Conservation (phyloP, 2,329 filamentous ascomycete species). For the Fusarium beomiforme region DNA sequence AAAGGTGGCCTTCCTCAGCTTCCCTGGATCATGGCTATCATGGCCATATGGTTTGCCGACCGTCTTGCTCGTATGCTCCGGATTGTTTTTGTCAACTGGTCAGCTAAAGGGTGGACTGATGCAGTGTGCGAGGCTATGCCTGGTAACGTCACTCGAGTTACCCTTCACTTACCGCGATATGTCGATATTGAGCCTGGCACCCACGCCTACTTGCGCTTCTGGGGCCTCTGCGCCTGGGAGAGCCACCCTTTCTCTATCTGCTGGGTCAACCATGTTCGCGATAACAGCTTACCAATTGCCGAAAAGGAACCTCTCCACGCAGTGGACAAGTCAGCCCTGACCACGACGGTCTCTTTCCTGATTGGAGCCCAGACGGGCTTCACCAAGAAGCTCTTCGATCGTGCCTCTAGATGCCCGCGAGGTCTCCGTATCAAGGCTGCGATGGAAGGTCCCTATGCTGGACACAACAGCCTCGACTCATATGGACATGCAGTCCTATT, state of each 20-base stretch:
- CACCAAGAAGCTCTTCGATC: constrained; percentile 82
- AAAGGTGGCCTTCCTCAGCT: constrained; percentile 75
- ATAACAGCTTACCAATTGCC: constrained; percentile 51
- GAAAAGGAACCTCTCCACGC: constrained; percentile 54
- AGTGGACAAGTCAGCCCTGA: constrained; percentile 54
- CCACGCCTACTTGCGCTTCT: constrained; percentile 79
- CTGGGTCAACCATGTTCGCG: constrained; percentile 70
- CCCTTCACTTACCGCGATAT: constrained; percentile 73
- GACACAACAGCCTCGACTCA: constrained; percentile 85
- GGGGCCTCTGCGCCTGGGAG: constrained; percentile 73
- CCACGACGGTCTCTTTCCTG: constrained; percentile 77
- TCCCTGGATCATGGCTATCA: constrained; percentile 77
- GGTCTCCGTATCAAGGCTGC: constrained; percentile 74
- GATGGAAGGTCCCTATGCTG: constrained; percentile 90
- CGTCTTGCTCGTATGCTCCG: constrained; percentile 70
- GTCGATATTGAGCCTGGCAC: constrained; percentile 74
- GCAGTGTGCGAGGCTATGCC: constrained; percentile 75
- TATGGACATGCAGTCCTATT: constrained; percentile 94
- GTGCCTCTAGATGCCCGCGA: constrained; percentile 65
- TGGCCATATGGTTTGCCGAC: constrained; percentile 82
- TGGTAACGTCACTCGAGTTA: constrained; percentile 76
- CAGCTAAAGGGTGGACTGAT: constrained; percentile 66
- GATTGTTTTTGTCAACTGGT: constrained; percentile 74
- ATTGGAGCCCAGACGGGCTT: constrained; percentile 89
- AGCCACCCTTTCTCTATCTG: constrained; percentile 83